Base-by-base conservation (phyloP, 352 stramenopile species). In the Pythium sukuiense region DNA sequence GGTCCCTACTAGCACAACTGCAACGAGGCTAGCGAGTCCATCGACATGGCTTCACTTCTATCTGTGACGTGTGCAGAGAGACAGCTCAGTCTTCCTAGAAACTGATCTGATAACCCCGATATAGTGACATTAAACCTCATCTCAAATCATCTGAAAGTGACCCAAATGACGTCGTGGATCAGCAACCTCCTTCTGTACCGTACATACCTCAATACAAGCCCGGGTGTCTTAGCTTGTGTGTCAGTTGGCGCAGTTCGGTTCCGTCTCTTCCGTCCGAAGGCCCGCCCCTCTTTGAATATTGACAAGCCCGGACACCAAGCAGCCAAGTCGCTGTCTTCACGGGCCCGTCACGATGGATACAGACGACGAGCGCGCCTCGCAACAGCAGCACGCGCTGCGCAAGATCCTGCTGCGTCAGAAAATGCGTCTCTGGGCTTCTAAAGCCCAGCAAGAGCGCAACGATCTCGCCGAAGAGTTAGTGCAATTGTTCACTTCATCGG, bases 401-500 rank as follows among this genome's bases (percentile, higher is more conserved):
- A 73, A 73, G 61, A 73, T 90, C 37, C 64, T 83, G 41, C 68
- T 73, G 63, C 82, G 80, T 65, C 80, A 73, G 57, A 63, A 48
- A 27, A 61, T 91, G 68, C 79, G 77, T n/a, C 39, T 79, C 2
- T 91, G 83, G 83, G 69, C 76, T 1, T 78, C 76, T 29, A 89
- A 89, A 55, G 76, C 78, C 48, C 57, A 59, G 6, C 83, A 89
- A 69, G 83, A 91, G 74, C 77, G 77, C n/a, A 52, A 52, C 27
- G 59, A 74, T 46, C 66, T 89, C 35, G 80, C 79, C 33, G 80
- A 83, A 35, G 76, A 76, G 46, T 60, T 91, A 2, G 52, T 87
- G 39, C 80, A 89, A 56, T 72, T 91, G 14, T 91, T 91, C 63
- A 86, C 77, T 11, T 81, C 74, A 35, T 69, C 66, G 8, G 71